phyloP scores from a whole-genome alignment of 768 basidiomycete species.

The Dioszegia crocea region DNA sequence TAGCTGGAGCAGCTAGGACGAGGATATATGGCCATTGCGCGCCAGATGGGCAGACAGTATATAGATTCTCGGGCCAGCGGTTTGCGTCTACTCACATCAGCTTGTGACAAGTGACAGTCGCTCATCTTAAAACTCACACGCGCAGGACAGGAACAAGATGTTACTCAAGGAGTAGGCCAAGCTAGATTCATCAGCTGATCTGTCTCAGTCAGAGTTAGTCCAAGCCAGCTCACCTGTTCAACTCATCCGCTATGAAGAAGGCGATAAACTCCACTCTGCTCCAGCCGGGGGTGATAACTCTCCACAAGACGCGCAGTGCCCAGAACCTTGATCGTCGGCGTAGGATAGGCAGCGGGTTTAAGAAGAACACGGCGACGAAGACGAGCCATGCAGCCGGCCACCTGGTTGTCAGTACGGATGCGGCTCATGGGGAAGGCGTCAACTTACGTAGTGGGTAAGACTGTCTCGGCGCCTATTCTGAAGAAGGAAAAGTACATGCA shows the following conservation, averaged over 20 bases:
- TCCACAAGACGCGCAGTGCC: conserved; percentile 64
- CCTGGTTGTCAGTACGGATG: conserved; percentile 4
- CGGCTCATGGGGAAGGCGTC: too few species aligned
- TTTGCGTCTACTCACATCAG: conserved; percentile 21
- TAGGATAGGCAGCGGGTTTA: conserved; percentile 72
- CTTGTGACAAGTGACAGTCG: too few species aligned
- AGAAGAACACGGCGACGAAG: conserved; percentile 58
- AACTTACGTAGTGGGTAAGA: conserved; percentile 62
- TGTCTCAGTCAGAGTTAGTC: neutral
- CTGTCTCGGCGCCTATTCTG: conserved; percentile 56
- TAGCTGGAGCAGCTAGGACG: conserved; percentile 58
- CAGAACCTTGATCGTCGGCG: conserved; percentile 70
- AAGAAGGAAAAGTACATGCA: conserved; percentile 81
- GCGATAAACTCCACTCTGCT: conserved; percentile 63
- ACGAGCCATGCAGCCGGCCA: conserved; percentile 65
- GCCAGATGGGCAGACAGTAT: conserved; percentile 23
- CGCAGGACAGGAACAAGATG: conserved; percentile 69
- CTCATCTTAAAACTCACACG: conserved; percentile 38
- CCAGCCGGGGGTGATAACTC: conserved; percentile 65
- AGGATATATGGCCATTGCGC: conserved; percentile 34
- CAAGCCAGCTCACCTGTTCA: conserved; percentile 28
- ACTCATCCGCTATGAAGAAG: conserved; percentile 53
- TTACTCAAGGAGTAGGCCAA: conserved; percentile 70
- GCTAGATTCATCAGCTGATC: conserved; percentile 55
- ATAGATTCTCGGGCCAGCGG: conserved; percentile 32